These are phyloP conservation scores for Salix exigua DNA, from an alignment of 345 rosid genomes.

Conservation along the genomic window DNA sequence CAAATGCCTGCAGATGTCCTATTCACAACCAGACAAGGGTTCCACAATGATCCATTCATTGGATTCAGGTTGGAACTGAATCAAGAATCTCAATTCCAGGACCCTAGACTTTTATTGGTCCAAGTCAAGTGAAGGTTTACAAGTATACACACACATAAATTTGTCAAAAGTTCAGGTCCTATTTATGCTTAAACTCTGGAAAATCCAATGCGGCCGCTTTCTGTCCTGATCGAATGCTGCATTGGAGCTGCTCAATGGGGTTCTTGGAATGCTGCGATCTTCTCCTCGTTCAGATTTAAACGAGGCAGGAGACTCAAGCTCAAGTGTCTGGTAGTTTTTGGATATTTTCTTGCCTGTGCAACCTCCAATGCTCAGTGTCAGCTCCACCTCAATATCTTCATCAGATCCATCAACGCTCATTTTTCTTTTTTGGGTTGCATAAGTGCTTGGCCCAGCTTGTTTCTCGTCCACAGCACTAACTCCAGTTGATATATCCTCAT, in stretches of 20 bases:
- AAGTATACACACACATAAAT: slow-evolving; percentile 11
- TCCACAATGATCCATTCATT: slow-evolving; percentile 11
- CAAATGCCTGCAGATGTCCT: not conserved
- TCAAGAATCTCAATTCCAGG: slow-evolving; percentile 20
- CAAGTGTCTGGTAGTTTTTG: slow-evolving; percentile 9
- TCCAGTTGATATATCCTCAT: slow-evolving; percentile 32
- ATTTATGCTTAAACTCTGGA: slow-evolving; percentile 53
- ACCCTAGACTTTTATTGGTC: slow-evolving; percentile 15
- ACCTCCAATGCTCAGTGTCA: slow-evolving; percentile 69
- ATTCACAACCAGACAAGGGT: slow-evolving; percentile 26
- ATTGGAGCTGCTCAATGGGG: slow-evolving; percentile 57
- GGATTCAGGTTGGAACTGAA: slow-evolving; percentile 16
- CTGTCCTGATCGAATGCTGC: slow-evolving; percentile 53
- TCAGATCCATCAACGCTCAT: slow-evolving; percentile 22
- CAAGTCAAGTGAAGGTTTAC: slow-evolving; percentile 4
- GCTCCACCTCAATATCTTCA: slow-evolving; percentile 55
- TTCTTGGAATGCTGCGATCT: slow-evolving; percentile 44
- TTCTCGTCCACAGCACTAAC: slow-evolving; percentile 27
- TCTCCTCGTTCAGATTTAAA: slow-evolving; percentile 32
- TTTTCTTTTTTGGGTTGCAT: not conserved
- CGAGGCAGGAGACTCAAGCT: slow-evolving; percentile 28
- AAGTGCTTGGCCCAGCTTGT: slow-evolving; percentile 30
- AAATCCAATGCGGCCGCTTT: slow-evolving; percentile 70
- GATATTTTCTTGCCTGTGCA: slow-evolving; percentile 20
- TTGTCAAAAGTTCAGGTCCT: slow-evolving; percentile 29